Conservation (phyloP, 2,329 filamentous ascomycete genomes). For the Dichotomopilus funicola region DNA sequence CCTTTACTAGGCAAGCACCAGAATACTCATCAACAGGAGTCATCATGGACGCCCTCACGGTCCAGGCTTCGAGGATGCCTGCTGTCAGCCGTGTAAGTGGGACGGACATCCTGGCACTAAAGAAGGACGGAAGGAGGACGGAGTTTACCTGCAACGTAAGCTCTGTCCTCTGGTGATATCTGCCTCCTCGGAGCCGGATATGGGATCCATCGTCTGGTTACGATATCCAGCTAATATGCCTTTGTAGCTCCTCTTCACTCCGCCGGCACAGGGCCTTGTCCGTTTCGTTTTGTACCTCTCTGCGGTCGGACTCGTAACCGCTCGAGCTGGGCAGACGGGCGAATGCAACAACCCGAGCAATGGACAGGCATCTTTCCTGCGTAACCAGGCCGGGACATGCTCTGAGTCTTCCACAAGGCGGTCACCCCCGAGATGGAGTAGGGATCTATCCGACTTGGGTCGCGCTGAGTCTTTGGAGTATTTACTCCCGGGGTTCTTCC, state of each 20-base stretch:
- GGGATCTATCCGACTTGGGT: background rate
- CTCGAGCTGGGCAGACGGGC: background rate
- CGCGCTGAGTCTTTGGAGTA: background rate
- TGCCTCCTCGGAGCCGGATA: too few relatives aligned
- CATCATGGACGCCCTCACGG: too few relatives aligned
- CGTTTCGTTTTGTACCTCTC: background rate
- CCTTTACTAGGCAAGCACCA: too few relatives aligned
- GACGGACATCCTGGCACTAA: too few relatives aligned
- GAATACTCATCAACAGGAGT: too few relatives aligned
- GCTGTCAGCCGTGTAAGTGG: too few relatives aligned
- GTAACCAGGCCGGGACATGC: background rate
- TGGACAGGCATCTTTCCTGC: background rate
- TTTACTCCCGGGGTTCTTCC: background rate
- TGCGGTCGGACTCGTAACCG: background rate
- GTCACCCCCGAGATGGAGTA: background rate
- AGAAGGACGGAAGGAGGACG: too few relatives aligned
- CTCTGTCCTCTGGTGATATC: too few relatives aligned
- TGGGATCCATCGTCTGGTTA: too few relatives aligned
- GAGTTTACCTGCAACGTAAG: too few relatives aligned
- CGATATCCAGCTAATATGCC: background rate
- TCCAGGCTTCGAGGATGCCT: too few relatives aligned
- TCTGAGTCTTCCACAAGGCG: background rate
- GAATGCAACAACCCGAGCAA: background rate
- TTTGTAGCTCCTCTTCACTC: background rate
- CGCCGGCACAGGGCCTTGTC: background rate